Base-by-base conservation (phyloP, 805 yeast species). In the Blastobotrys terrestris region DNA sequence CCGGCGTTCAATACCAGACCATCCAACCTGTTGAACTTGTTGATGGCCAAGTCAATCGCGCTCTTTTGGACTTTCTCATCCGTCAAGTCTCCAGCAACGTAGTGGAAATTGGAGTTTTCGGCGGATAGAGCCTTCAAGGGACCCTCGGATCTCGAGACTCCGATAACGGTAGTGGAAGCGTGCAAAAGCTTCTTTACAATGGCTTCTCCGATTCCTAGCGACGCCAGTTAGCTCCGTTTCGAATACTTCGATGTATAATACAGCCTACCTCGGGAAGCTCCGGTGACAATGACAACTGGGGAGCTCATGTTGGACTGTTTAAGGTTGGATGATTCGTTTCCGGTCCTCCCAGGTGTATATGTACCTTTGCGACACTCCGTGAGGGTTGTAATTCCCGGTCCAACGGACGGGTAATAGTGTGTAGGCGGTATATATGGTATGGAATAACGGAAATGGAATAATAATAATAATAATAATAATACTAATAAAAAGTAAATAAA, bases 121-220 rank as follows among this genome's bases (percentile, higher is more conserved):
- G 60, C 59, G 19, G 71, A 73, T 49, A 83, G 65, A 39, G 70
- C 65, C 19, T 69, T 62, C 53, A 87, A 64, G 1, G 76, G 72
- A 0, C 67, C 72, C 45, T 72, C 74, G 2, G 87, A 73, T 60
- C 97, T 78, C 0, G 96, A 91, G 26, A 88, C 79, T 0, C 89
- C 89, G 11, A 87, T 77, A 3, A 87, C 78, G 40, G 72, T 72
- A 0, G 78, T 65, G 13, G 63, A 57, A 0, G 71, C 59, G 2
- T 68, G 60, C 1, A 90, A 68, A 16, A 79, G 68, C 14, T 72
- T 61, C 40, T 77, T 75, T 2, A 84, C 88, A 58, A 85, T 81
- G 0, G 90, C 77, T n/a, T 75, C 78, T 2, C 99, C 99, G 62
- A 92, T 84, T 3, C 97, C 95, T 51, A 15, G n/a, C 3, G 6